Base-by-base conservation (phyloP, 495 filamentous ascomycete genomes). In the Antarctomyces pellizariae region DNA sequence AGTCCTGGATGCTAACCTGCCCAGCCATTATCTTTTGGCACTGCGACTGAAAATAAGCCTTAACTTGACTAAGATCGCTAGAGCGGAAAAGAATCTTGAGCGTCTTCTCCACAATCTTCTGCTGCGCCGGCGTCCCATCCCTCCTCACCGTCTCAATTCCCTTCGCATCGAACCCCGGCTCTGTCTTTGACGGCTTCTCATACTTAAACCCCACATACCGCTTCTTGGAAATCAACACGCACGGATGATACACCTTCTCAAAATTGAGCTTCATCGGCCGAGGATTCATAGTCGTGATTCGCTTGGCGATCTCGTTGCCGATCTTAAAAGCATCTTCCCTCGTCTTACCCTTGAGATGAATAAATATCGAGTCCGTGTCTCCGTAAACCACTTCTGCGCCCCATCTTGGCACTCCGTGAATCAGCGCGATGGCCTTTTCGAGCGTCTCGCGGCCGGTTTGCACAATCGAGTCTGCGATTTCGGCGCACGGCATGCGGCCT, bases 181-280 rank as follows among this genome's bases (percentile, higher is more conserved):
- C 67, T 11, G 46, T 54, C 43, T 97, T 84, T 10, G 61, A 50
- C 14, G 62, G 65, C 34, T 60, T 64, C 43, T 97, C 86, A 49
- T 89, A 97, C 44, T 90, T 93, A 57, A 90, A 93, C 13, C 86
- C 86, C 18, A 93, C 89, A 41, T 97, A 97, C 19, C 86, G 75
- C 48, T 97, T 97, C 54, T 95, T 97, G 13, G 89, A 79, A 0
- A 97, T 63, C 2, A 97, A 62, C 1, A 93, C 67, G 40, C 83
- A 93, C 0, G 86, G 89, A 28, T 80, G 71, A 46, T 97, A 97
- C 7, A 97, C 86, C 40, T 97, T 97, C 49, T 97, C 89, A 41
- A 97, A 93, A 44, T 93, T 92, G 32, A 97, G 69, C 48, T 92
- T 95, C 29, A 97, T 54, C 0, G 86, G 86, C 6, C 76, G 64